phyloP scores from a whole-genome alignment of 495 filamentous ascomycete genomes.

The Jackrogersella multiformis region DNA sequence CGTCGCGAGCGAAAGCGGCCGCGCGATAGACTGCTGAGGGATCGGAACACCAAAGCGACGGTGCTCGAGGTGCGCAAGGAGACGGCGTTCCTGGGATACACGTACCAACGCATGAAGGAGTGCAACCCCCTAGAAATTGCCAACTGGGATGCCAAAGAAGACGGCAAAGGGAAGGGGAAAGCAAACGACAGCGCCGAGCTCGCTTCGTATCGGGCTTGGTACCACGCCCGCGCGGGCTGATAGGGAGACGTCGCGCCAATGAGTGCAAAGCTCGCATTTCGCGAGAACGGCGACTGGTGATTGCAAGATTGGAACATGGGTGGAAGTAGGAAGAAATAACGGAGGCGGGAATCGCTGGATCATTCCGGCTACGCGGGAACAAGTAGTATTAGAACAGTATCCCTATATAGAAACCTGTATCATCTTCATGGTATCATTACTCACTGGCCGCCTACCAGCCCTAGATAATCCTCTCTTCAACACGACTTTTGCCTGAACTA shows the following conservation, averaged over 20 bases:
- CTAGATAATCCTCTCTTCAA: constrained; percentile 10
- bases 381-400: constrained; percentile 26
- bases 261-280: background rate
- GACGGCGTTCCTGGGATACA: constrained; percentile 90
- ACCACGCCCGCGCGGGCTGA: constrained; percentile 27
- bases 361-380: constrained; percentile 11
- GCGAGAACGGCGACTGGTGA: background rate
- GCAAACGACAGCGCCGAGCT: constrained; percentile 18
- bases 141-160: background rate
- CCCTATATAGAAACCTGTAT: constrained; percentile 24
- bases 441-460: background rate
- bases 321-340: background rate
- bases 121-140: background rate
- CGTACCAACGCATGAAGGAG: constrained; percentile 65
- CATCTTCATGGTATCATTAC: constrained; percentile 24
- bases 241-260: background rate
- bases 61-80: constrained; percentile 81
- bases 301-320: background rate
- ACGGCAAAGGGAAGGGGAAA: constrained; percentile 22
- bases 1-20: constrained; percentile 73
- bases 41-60: constrained; percentile 66
- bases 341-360: background rate
- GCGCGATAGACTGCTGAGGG: constrained; percentile 80
- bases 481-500: background rate
- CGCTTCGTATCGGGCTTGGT: constrained; percentile 36